Evolutionary conservation across 495 filamentous ascomycete genomes (phyloP), one percentile per base, ranked within the genome.

Genomic region (Hypoxylon trugodes): DNA sequence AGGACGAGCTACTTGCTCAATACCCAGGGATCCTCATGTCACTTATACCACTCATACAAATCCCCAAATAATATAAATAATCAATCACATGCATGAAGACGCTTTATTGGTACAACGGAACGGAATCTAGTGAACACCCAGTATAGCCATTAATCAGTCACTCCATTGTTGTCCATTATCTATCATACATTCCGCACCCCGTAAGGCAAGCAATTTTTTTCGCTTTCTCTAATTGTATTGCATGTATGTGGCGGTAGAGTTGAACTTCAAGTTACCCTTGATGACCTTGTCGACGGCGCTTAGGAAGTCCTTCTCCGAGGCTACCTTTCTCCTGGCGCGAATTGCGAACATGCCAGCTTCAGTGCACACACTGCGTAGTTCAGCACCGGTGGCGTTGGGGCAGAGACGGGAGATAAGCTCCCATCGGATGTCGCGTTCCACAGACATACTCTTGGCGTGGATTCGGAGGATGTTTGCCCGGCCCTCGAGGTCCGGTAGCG

Each of bases 311-410:
- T 98, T 98, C 87, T 98, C 95, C 16, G 93, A 94, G 3, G 95
- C 94, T 8, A 98, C 93, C 91, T 98, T 98, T 74, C 95, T 88
- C 74, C 95, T 82, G 32, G 96, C 95, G 47, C 95, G 87, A 69
- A 98, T 98, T 38, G 95, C 96, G 74, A 96, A 98, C 96, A 98
- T 98, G 62, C 95, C 95, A 7, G 95, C 95, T 81, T 98, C 95
- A n/a, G 95, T 98, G 65, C 95, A 96, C 57, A 98, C 95, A 80
- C 92, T 95, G 70, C 86, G 82, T 69, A 98, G 79, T 79, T 98
- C 95, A 32, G 95, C 95, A 73, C 95, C 95, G 7, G 95, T 98
- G 56, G 91, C 89, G 79, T 98, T 98, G 58, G 95, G 95, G 82
- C 95, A 98, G 66, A 98, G 82, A 65, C 95, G 87, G 30, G 92